Base-by-base conservation (phyloP, 2,329 filamentous ascomycete genomes). In the Paraphaeosphaeria sporulosa region DNA sequence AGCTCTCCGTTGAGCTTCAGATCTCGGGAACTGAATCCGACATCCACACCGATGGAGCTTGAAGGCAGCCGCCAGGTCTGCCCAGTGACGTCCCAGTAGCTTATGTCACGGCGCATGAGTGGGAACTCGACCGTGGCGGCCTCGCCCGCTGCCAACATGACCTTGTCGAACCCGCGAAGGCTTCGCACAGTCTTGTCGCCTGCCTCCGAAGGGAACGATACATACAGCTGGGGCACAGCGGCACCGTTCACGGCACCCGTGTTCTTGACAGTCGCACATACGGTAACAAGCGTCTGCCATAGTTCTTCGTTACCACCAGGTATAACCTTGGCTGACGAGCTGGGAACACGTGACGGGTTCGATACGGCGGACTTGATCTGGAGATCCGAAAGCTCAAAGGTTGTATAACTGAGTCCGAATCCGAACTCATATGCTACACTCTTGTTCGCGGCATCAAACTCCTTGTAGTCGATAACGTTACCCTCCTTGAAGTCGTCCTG, bases 301-400 rank as follows among this genome's bases (percentile, higher is more conserved):
- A 89, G 81, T 21, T 83, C 83, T 1, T 81, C 73, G 66, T 86
- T 83, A 1, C 87, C 87, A n/a, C 86, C 87, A 59, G 70, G 75
- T 9, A 62, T 34, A 38, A 71, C 65, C 10, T 66, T 63, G 4
- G 67, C 67, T 15, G 56, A 52, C 4, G 59, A 46, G 36, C 62
- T 63, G 1, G 70, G 70, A 5, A 60, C 64, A 7, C 65, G 64
- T 6, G 68, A 61, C 12, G 49, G 57, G 38, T 68, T 70, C 23
- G 56, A 6, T 0, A 47, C 56, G 6, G 47, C 30, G 23, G 67
- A 58, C 8, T 65, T 47, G 47, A 69, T 63, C 0, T 62, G 38
- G 40, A 74, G 40, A 44, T 68, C 58, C 17, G 71, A 66, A n/a
- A 72, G 55, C 46, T 66, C 57, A 53, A 79, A 79, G 8, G 68